Base-by-base conservation (phyloP, 192 early-diverging fungal genomes). In the Backusella circina region DNA sequence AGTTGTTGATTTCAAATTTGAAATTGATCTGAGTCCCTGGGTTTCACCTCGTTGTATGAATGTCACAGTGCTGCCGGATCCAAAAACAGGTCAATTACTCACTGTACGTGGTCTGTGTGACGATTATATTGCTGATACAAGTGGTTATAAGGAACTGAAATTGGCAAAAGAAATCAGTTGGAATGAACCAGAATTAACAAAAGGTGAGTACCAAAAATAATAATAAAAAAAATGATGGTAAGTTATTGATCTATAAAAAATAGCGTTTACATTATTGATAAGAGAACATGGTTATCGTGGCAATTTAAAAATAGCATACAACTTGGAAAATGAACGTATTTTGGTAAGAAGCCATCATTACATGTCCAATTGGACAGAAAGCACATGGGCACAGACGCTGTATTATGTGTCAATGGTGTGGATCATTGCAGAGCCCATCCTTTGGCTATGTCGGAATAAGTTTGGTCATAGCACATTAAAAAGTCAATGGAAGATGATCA, bases 331-430 rank as follows among this genome's bases (percentile, higher is more conserved):
- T 41, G 28, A 83, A 65, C 65, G 69, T 7, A 72, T 86, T 15
- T 35, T 51, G 2, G 84, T 85, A 5, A 77, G 74, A 36, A 77
- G 76, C 1, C 35, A 76, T 41, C 76, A 80, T 15, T 44, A 68
- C 2, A 10, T 83, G 6, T 81, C 84, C 12, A 32, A 61, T 41
- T 44, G 47, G 36, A 36, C 69, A 10, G 77, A 84, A 15, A 44
- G 65, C 10, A 73, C 33, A 13, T 51, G 41, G 32, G 47, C 84
- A 10, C 69, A 65, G 30, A 41, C 77, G 6, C 47, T 87, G 5
- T 78, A 80, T 26, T 75, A 81, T 35, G 54, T 86, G 36, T 84
- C 84, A 8, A 86, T 82, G 65, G 68, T 86, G 3, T 87, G 86
- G 79, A 80, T 87, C 31, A 78, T 87, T 35, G 79, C 79, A 21